Evolutionary conservation across 495 filamentous ascomycete genomes (phyloP).

Genomic region (Aspergillus ostianus): DNA sequence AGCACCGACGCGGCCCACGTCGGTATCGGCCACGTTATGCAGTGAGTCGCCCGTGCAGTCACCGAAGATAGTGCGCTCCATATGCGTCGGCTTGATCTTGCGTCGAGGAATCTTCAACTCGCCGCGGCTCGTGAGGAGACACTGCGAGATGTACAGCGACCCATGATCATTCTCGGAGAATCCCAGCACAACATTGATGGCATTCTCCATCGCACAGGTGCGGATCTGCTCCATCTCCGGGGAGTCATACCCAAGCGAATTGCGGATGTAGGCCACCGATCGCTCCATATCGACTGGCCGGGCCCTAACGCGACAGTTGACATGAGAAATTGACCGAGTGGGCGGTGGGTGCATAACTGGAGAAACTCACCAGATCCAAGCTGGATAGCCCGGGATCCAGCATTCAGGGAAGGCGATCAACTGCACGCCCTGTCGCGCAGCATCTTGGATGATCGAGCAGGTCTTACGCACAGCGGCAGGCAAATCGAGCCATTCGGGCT

Average conservation of each 20-base stretch:
- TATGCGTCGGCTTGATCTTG: conserved; percentile 62
- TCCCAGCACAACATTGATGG: conserved; percentile 50
- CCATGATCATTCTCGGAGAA: conserved; percentile 50
- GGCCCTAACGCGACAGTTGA: conserved; percentile 25
- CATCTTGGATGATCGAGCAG: conserved; percentile 49
- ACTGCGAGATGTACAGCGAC: conserved; percentile 58
- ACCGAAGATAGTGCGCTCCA: conserved; percentile 62
- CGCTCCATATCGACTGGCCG: conserved; percentile 45
- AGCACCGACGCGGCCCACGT: conserved; percentile 44
- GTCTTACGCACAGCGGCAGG: conserved; percentile 48
- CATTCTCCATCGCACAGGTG: conserved; percentile 34
- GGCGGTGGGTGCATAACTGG: background rate
- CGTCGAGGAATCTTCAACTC: conserved; percentile 43
- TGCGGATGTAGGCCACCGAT: conserved; percentile 47
- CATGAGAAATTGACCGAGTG: background rate
- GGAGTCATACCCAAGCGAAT: conserved; percentile 44
- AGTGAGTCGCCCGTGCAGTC: conserved; percentile 48
- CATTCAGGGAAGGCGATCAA: conserved; percentile 56
- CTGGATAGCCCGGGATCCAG: conserved; percentile 57
- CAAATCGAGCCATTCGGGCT: conserved; percentile 56
- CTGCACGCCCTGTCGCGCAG: conserved; percentile 46
- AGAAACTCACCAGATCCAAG: conserved; percentile 55
- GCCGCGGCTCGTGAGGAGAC: conserved; percentile 47
- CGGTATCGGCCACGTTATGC: conserved; percentile 40
- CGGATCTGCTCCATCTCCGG: conserved; percentile 48